Evolutionary conservation across 805 yeast genomes (phyloP).

Genomic region (Yarrowia sp.): DNA sequence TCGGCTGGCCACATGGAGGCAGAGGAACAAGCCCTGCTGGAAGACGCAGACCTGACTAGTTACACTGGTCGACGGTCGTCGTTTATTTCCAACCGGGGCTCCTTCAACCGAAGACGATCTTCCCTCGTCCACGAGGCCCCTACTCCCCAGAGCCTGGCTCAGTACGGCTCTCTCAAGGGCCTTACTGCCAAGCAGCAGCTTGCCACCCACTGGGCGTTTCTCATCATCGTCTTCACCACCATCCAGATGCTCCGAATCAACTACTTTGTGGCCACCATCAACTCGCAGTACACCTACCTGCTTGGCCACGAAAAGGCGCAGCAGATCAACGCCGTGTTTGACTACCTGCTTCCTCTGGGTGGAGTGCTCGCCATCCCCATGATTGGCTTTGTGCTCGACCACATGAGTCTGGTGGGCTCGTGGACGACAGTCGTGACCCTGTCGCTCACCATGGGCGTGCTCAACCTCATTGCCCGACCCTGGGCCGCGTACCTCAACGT

Average conservation of each 20-base stretch:
- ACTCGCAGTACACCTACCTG: conserved; percentile 74
- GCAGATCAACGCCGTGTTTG: conserved; percentile 68
- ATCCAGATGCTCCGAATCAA: conserved; percentile 89
- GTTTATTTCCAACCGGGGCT: not conserved
- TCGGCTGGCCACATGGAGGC: conserved; percentile 5
- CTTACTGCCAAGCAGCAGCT: conserved; percentile 46
- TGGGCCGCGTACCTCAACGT: conserved; percentile 66
- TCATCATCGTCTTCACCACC: conserved; percentile 76
- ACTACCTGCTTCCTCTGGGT: conserved; percentile 82
- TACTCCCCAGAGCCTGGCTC: conserved; percentile 24
- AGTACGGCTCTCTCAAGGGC: conserved; percentile 52
- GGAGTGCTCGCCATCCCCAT: conserved; percentile 85
- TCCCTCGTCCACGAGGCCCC: conserved; percentile 24
- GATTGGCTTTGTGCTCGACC: conserved; percentile 76
- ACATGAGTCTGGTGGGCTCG: conserved; percentile 42
- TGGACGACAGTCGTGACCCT: conserved; percentile 44
- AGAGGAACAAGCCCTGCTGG: conserved; percentile 6
- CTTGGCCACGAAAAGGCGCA: conserved; percentile 54
- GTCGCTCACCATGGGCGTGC: conserved; percentile 63
- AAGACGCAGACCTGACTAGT: not conserved
- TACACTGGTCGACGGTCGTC: conserved; percentile 1
- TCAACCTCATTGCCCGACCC: conserved; percentile 56
- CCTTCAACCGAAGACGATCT: not conserved
- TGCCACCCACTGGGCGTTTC: conserved; percentile 65
- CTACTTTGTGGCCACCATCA: conserved; percentile 86